These are phyloP conservation scores for Chrysosporium queenslandicum DNA, from an alignment of 2,329 filamentous ascomycete species.

Conservation along the genomic window DNA sequence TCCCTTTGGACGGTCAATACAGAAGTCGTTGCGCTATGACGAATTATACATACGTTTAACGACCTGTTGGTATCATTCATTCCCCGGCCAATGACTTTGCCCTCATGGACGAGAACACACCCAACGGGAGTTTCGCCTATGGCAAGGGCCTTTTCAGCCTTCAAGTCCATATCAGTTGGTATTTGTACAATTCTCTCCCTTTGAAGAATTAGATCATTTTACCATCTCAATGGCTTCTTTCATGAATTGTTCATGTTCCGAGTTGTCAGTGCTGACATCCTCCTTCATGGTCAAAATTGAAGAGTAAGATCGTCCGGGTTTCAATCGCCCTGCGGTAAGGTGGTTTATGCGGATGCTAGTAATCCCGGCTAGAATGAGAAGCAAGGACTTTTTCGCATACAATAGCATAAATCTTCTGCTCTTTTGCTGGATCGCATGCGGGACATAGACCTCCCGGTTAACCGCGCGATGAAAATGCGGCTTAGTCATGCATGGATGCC, in stretches of 20 bases:
- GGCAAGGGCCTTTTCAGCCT: slow-evolving; percentile 76
- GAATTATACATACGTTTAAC: slow-evolving; percentile 46
- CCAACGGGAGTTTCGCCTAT: slow-evolving; percentile 93
- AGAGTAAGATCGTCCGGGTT: background rate
- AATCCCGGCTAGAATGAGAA: background rate
- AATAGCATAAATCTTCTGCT: background rate
- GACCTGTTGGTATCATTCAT: slow-evolving; percentile 97
- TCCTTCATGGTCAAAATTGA: background rate
- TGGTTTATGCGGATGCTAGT: background rate
- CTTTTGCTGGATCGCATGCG: background rate
- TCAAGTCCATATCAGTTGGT: slow-evolving; percentile 2
- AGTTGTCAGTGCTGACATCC: background rate
- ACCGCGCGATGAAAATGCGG: background rate
- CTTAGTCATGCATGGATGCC: background rate
- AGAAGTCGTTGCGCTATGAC: background rate
- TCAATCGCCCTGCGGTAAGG: background rate
- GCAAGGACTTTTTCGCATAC: background rate
- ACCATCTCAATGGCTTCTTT: slow-evolving; percentile 80
- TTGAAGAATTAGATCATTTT: slow-evolving; percentile 19
- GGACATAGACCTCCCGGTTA: no score
- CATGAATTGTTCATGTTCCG: slow-evolving; percentile 58
- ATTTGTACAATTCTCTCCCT: background rate
- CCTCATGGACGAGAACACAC: slow-evolving; percentile 78
- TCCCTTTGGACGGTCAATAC: slow-evolving; percentile 46
- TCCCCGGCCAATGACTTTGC: slow-evolving; percentile 69